Base-by-base conservation (phyloP, 306 rosid genomes). In the Acacia acuminata region DNA sequence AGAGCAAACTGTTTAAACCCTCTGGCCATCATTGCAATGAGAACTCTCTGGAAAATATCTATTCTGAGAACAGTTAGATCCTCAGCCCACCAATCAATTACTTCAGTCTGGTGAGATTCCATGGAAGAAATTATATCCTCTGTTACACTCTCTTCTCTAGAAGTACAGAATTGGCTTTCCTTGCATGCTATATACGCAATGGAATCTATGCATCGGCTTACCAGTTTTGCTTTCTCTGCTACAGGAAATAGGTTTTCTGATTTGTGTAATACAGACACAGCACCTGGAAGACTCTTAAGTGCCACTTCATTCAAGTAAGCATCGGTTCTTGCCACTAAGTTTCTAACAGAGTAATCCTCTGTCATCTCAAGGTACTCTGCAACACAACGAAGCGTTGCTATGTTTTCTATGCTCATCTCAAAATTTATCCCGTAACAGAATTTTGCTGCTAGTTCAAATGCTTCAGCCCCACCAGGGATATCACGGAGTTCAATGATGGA, bases 21-120 rank as follows among this genome's bases (percentile, higher is more conserved):
- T 89, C 98, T 90, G 8, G 99, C 93, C 90, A 94, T 88, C 99
- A 94, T 94, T 50, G 99, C 99, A n/a, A 89, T 84, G 3, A 96
- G 85, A 82, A 94, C 97, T 85, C 98, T 83, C 67, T 91, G 99
- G 70, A 96, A 96, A 82, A 92, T 85, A 80, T 96, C 99, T 44
- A 96, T 92, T 92, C 99, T 84, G 64, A 96, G 94, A 76, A 94
- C 90, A n/a, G 88, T 91, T 1, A 96, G 77, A 74, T 96, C 98
- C 79, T 96, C 99, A 63, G 98, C 97, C 99, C 99, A 96, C 97
- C 99, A 96, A 38, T 92, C 97, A 83, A 92, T 97, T 25, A 88
- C 71, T 12, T 96, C 86, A 68, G 85, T 89, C 25, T 89, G 84
- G 36, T 88, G 86, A 75, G 86, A 85, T 66, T 82, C 74, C 30